Evolutionary conservation across 306 rosid genomes (phyloP).

Genomic region (Acacia melanoxylon): DNA sequence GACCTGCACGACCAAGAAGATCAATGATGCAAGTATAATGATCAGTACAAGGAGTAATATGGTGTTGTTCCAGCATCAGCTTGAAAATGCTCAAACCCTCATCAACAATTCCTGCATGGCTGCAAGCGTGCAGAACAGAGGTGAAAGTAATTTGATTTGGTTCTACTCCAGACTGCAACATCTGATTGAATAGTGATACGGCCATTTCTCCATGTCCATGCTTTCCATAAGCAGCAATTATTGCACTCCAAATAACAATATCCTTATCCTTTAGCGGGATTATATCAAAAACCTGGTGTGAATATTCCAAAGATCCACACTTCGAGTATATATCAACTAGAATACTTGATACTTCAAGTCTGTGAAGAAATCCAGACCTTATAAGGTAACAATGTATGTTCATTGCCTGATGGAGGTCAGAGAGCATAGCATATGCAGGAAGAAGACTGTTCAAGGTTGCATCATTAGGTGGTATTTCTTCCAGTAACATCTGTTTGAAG

Average conservation of each 20-base stretch:
- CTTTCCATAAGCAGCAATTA: constrained; percentile 73
- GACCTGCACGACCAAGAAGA: constrained; percentile 91
- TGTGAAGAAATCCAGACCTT: constrained; percentile 63
- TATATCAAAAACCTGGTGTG: constrained; percentile 57
- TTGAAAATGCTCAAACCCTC: constrained; percentile 72
- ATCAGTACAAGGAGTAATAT: constrained; percentile 51
- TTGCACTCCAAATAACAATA: constrained; percentile 69
- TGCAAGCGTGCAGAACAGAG: constrained; percentile 82
- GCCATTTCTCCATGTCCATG: constrained; percentile 79
- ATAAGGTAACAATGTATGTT: constrained; percentile 69
- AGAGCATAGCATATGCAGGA: constrained; percentile 75
- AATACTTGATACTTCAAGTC: constrained; percentile 67
- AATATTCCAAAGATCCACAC: constrained; percentile 66
- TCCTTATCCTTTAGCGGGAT: constrained; percentile 58
- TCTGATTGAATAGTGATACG: constrained; percentile 69
- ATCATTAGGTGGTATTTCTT: constrained; percentile 52
- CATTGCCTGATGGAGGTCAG: constrained; percentile 68
- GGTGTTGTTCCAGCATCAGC: constrained; percentile 51
- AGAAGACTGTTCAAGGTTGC: constrained; percentile 74
- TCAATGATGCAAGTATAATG: constrained; percentile 84
- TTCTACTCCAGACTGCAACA: constrained; percentile 69
- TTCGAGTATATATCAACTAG: constrained; percentile 74
- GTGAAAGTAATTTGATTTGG: constrained; percentile 83
- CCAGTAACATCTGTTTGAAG: constrained; percentile 68
- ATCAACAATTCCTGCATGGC: constrained; percentile 87